Conservation (phyloP, 2,329 filamentous ascomycete species). For the Alternaria sp. region DNA sequence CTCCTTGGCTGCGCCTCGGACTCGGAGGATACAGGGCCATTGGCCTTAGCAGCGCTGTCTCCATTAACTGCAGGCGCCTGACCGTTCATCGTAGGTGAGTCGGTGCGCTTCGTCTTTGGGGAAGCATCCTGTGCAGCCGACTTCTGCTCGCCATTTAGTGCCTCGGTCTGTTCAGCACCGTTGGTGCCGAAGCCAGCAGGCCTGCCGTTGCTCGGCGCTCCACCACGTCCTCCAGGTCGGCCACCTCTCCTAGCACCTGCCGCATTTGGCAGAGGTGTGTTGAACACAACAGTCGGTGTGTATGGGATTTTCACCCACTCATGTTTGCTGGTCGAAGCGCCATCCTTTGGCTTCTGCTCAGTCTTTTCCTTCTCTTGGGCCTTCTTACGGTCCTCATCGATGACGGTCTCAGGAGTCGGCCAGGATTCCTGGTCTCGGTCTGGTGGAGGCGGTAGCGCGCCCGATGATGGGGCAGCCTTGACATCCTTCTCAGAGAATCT, state of each 20-base stretch:
- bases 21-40: conserved; percentile 28
- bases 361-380: conserved; percentile 73
- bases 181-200: conserved; percentile 52
- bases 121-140: conserved; percentile 39
- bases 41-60: conserved; percentile 36
- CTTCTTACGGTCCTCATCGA: conserved; percentile 80
- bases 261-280: conserved; percentile 75
- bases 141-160: conserved; percentile 43
- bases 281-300: conserved; percentile 84
- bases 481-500: conserved; percentile 40
- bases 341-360: conserved; percentile 68
- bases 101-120: conserved; percentile 47
- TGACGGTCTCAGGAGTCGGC: conserved; percentile 86
- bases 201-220: conserved; percentile 63
- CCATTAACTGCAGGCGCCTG: conserved; percentile 31
- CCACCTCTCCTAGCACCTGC: conserved; percentile 49
- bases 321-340: conserved; percentile 66
- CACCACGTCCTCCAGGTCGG: conserved; percentile 63
- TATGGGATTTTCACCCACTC: conserved; percentile 87
- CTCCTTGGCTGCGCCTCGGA: conserved; percentile 35
- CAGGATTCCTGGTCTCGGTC: conserved; percentile 81
- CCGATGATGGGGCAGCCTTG: conserved; percentile 24
- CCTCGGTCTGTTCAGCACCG: conserved; percentile 48
- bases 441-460: conserved; percentile 64
- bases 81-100: conserved; percentile 42